Conservation (phyloP, 1,139 yeast species). For the Nematodospora anomalae region DNA sequence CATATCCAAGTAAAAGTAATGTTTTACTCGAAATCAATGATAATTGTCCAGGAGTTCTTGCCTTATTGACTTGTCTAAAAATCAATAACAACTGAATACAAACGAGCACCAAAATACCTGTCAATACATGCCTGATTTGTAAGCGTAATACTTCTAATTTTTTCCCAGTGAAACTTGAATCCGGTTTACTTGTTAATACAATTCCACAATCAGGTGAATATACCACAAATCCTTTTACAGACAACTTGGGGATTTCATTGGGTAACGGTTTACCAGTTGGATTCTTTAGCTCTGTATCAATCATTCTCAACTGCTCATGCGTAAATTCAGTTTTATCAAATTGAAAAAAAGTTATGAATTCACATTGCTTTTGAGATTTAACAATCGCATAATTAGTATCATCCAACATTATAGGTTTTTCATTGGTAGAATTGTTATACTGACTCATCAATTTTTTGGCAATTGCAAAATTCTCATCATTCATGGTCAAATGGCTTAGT, state of each 20-base stretch:
- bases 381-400: conserved; percentile 39
- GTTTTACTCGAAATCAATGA: conserved; percentile 36
- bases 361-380: conserved; percentile 58
- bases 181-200: conserved; percentile 37
- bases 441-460: conserved; percentile 39
- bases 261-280: conserved; percentile 80
- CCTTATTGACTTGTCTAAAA: conserved; percentile 62
- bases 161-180: conserved; percentile 48
- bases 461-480: conserved; percentile 41
- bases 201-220: conserved; percentile 92
- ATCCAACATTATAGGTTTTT: conserved; percentile 36
- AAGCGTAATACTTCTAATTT: conserved; percentile 51
- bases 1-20: conserved; percentile 62
- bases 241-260: conserved; percentile 51
- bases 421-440: conserved; percentile 42
- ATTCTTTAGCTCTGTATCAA: conserved; percentile 67
- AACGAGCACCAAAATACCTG: conserved; percentile 49
- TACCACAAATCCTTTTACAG: conserved; percentile 53
- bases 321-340: conserved; percentile 58
- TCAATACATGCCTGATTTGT: conserved; percentile 44
- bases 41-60: conserved; percentile 79
- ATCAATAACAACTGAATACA: conserved; percentile 31
- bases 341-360: conserved; percentile 68
- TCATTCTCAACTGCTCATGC: conserved; percentile 50
- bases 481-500: conserved; percentile 56